Evolutionary conservation across 2,329 filamentous ascomycete species (phyloP), one percentile per base, ranked within the genome.

Genomic region (Fusarium bactridioides): DNA sequence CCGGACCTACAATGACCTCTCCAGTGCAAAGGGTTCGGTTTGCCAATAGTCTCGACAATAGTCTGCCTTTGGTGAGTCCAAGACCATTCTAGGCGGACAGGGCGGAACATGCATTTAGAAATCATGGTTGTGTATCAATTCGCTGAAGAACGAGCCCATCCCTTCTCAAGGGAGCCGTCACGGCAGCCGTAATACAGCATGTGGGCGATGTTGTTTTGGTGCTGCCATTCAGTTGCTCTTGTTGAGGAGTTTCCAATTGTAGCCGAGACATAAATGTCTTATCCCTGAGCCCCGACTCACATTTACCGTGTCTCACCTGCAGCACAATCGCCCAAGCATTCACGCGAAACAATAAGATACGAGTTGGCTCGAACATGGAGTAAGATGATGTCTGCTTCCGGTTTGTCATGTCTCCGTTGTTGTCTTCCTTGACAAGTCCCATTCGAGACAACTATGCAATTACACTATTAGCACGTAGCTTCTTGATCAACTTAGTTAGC

Each of bases 251-350:
- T 41, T 47, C 11, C 23, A 35, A 6, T 40, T n/a, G 18, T 37
- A 68, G 21, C 64, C 57, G 57, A 68, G 56, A 68, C 57, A 65
- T 10, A 23, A 31, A 4, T 66, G 35, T 66, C 33, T 53, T 41
- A 33, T 23, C 18, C 44, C 38, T 29, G 37, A 13, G 38, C 35
- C 29, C 58, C 40, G 60, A 19, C 29, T 44, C 23, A 53, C 51
- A 45, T 23, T 35, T 63, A 25, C 16, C 33, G n/a, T 48, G 62
- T 65, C 60, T 64, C 35, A 65, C 40, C n/a, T n/a, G 27, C 23
- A 33, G n/a, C 37, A 41, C 27, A 40, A 55, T 54, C n/a, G 18
- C 37, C 19, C 12, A n/a, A 25, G 23, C 21, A 60, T 18, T 41
- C 13, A 13, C 29, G 16, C 15, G 37, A 48, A 23, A 38, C 19